These are phyloP conservation scores for Davidsoniella neocaledoniae DNA, from an alignment of 2,329 filamentous ascomycete genomes.

Conservation along the genomic window DNA sequence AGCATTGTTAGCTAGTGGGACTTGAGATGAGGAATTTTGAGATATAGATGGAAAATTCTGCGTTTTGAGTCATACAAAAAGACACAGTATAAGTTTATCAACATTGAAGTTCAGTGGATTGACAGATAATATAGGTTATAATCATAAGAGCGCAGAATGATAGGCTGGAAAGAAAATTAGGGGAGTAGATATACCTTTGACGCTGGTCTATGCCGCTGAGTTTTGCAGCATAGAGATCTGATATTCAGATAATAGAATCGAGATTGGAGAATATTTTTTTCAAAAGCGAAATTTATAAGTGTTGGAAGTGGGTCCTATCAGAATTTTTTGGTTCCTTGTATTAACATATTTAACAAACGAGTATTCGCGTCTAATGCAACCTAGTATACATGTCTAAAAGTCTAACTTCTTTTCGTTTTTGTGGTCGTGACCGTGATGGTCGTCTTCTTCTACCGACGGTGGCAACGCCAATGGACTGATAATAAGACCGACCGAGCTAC, in stretches of 20 bases:
- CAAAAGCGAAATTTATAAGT: no score
- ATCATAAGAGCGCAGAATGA: constrained; percentile 3
- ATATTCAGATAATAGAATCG: no score
- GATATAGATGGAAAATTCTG: background rate
- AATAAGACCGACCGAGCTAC: constrained; percentile 59
- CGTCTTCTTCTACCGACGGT: constrained; percentile 33
- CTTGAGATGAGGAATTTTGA: background rate
- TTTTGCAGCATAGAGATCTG: no score
- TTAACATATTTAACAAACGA: no score
- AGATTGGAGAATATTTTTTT: no score
- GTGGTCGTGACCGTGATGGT: constrained; percentile 4
- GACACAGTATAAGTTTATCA: constrained; percentile 19
- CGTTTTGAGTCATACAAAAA: constrained; percentile 8
- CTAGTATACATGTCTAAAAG: background rate
- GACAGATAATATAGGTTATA: constrained; percentile 29
- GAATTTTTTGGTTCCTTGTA: constrained; percentile 1
- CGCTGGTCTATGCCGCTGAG: no score
- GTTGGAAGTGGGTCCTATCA: no score
- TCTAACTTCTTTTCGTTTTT: constrained; percentile 27
- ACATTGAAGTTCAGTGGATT: constrained; percentile 38
- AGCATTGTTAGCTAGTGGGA: constrained; percentile 4
- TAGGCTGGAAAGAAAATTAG: no score
- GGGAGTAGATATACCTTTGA: no score
- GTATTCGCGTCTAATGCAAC: background rate
- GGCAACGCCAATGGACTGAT: constrained; percentile 83